phyloP scores from a whole-genome alignment of 305 asterid species.

The Petunia hybrid region DNA sequence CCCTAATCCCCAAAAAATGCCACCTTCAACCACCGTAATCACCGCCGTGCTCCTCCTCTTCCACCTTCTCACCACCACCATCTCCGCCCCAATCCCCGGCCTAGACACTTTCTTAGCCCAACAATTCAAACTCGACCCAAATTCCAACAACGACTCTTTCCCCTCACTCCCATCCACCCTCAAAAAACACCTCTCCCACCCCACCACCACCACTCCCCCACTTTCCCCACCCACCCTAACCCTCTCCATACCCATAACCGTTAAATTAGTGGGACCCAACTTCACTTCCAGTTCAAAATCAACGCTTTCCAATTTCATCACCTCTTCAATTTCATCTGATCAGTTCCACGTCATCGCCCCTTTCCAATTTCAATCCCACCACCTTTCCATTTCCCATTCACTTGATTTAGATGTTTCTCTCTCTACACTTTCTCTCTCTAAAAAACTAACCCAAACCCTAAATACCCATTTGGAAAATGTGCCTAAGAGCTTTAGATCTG shows the following conservation, averaged over 20 bases:
- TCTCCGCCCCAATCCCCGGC: constrained; percentile 64
- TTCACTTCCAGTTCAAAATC: constrained; percentile 70
- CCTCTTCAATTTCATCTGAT: constrained; percentile 78
- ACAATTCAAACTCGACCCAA: constrained; percentile 69
- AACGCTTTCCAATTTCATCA: constrained; percentile 65
- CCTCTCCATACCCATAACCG: constrained; percentile 71
- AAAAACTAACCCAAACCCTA: constrained; percentile 56
- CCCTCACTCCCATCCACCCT: constrained; percentile 62
- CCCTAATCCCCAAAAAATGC: constrained; percentile 13
- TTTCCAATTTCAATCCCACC: constrained; percentile 58
- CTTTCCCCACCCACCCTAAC: constrained; percentile 63
- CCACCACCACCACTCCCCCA: constrained; percentile 49
- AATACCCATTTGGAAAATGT: constrained; percentile 54
- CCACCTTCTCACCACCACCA: constrained; percentile 40
- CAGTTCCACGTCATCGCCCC: constrained; percentile 92
- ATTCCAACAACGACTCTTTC: constrained; percentile 73
- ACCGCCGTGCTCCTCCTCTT: constrained; percentile 47
- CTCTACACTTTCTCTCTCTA: constrained; percentile 56
- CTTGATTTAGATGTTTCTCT: constrained; percentile 66
- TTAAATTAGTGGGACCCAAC: constrained; percentile 78
- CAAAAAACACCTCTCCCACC: constrained; percentile 57
- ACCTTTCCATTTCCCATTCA: constrained; percentile 75
- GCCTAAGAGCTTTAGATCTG: constrained; percentile 64
- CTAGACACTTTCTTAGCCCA: constrained; percentile 76
- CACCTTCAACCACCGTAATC: background rate